phyloP scores from a whole-genome alignment of 225 moss, liverwort and hornwort species.

The Thuidium tamariscinum region DNA sequence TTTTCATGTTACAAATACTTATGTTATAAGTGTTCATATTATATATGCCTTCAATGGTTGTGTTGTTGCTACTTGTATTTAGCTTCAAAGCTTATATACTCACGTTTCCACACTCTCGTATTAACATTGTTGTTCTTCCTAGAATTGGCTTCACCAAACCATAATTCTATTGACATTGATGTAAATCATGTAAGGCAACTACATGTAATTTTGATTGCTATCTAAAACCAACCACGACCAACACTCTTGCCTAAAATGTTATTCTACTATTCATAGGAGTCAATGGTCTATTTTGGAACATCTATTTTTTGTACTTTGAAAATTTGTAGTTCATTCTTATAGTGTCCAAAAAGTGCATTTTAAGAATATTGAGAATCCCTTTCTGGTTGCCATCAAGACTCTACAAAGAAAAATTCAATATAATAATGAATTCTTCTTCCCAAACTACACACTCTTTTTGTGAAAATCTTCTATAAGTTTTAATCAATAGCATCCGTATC shows the following conservation, averaged over 20 bases:
- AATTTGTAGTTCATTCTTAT: rapidly evolving
- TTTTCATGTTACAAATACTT: too few species aligned
- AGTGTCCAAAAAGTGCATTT: rapidly evolving
- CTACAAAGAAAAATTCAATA: neutral
- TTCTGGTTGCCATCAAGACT: neutral
- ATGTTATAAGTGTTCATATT: too few species aligned
- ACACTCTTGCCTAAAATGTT: neutral
- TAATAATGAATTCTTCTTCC: neutral
- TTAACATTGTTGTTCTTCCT: too few species aligned
- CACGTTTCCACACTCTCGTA: too few species aligned
- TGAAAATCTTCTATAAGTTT: neutral
- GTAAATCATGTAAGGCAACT: neutral
- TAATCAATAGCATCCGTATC: neutral
- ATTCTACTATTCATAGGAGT: rapidly evolving
- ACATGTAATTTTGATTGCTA: neutral
- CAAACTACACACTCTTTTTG: too few species aligned
- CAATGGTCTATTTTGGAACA: rapidly evolving
- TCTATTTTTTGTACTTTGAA: neutral
- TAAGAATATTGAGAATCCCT: neutral
- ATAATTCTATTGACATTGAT: rapidly evolving
- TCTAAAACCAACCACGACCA: rapidly evolving
- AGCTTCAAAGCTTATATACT: too few species aligned
- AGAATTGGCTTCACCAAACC: neutral
- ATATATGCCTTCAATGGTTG: too few species aligned
- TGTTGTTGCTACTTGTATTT: too few species aligned